These are phyloP conservation scores for Ehretia macrophylla DNA, from an alignment of 257 asterid genomes.

Conservation along the genomic window DNA sequence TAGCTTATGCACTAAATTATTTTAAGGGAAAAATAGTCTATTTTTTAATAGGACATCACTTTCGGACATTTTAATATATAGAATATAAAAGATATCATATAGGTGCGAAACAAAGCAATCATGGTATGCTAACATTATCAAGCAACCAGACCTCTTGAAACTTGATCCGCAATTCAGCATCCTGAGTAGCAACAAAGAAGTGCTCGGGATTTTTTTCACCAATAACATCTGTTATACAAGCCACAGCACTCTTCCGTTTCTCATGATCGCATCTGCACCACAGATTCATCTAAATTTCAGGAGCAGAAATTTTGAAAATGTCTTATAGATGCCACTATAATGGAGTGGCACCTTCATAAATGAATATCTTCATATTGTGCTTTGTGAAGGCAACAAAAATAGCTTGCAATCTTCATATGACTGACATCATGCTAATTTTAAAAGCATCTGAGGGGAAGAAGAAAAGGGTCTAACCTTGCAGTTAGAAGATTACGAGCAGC, in stretches of 20 bases:
- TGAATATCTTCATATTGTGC: too few relatives aligned
- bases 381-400: not conserved
- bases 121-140: not conserved
- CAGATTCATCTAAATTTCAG: conserved; percentile 16
- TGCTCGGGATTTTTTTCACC: conserved; percentile 75
- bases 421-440: not conserved
- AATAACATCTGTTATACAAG: conserved; percentile 70
- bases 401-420: not conserved
- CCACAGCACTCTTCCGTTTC: conserved; percentile 58
- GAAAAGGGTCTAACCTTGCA: conserved; percentile 49
- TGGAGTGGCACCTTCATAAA: too few relatives aligned
- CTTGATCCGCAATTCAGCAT: conserved; percentile 64
- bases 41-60: too few relatives aligned
- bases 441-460: not conserved
- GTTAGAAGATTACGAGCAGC: conserved; percentile 61
- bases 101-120: too few relatives aligned
- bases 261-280: conserved; percentile 82
- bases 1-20: too few relatives aligned
- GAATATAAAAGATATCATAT: too few relatives aligned
- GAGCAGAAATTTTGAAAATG: conserved; percentile 9
- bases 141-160: conserved; percentile 59
- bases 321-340: not conserved
- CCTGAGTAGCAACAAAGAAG: conserved; percentile 91
- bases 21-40: too few relatives aligned
- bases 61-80: too few relatives aligned